Evolutionary conservation across 2,329 filamentous ascomycete species (phyloP).

Genomic region (Chlorencoelia australis): DNA sequence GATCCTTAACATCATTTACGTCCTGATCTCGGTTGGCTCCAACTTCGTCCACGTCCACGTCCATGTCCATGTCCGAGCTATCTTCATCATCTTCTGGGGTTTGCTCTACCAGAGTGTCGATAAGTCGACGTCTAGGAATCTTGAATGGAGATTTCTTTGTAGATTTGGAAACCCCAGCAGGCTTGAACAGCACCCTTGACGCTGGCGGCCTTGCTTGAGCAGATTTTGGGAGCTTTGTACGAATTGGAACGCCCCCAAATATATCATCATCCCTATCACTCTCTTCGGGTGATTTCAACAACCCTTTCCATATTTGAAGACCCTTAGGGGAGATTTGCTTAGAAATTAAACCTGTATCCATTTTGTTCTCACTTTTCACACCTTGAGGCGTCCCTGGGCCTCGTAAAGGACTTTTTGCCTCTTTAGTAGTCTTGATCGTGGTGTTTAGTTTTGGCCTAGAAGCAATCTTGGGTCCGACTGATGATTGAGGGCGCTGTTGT

Average conservation of each 20-base stretch:
- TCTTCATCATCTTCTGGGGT: constrained; percentile 10
- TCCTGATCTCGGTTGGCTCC: constrained; percentile 5
- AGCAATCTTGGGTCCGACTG: not conserved
- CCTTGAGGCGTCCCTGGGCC: too few species aligned
- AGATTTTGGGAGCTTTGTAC: too few species aligned
- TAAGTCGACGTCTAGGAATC: constrained; percentile 22
- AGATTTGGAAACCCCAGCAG: constrained; percentile 13
- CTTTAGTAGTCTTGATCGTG: not conserved
- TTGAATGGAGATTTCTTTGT: constrained; percentile 8
- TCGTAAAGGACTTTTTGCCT: too few species aligned
- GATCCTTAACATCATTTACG: constrained; percentile 5
- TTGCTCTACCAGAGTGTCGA: constrained; percentile 27
- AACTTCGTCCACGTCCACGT: constrained; percentile 8
- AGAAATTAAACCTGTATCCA: constrained; percentile 12
- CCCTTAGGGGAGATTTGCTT: constrained; percentile 20
- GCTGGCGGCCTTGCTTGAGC: too few species aligned
- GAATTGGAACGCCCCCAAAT: too few species aligned
- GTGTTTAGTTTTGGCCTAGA: not conserved
- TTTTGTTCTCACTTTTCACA: constrained; percentile 18
- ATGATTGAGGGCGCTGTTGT: not conserved
- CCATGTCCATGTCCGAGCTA: constrained; percentile 3
- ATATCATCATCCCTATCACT: constrained; percentile 5
- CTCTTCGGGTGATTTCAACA: constrained; percentile 14
- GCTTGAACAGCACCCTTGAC: constrained; percentile 6
- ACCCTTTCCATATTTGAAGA: constrained; percentile 20